Percentiles rank a stretch among this genome's conserved stretches.
Conservation (phyloP, 192 early-diverging fungal species). For the Linderina pennispora region DNA sequence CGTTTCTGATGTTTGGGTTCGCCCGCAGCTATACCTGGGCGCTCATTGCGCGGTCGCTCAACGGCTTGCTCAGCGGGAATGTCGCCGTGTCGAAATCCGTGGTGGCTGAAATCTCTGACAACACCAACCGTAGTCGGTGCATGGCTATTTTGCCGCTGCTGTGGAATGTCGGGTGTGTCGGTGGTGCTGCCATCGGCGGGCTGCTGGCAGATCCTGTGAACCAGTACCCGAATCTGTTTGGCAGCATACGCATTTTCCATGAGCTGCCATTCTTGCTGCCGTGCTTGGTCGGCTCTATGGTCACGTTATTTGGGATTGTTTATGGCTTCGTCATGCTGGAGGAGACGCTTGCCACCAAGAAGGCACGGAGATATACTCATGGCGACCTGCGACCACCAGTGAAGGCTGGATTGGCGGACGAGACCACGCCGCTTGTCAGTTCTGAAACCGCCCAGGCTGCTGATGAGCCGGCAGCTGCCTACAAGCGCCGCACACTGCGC, state of each 20-base stretch:
- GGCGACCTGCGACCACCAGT: background rate
- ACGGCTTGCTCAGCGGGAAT: constrained; percentile 70
- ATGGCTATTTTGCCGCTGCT: constrained; percentile 71
- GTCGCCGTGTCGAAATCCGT: constrained; percentile 77
- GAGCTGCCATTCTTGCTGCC: constrained; percentile 80
- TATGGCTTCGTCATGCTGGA: constrained; percentile 59
- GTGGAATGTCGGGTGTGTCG: constrained; percentile 59
- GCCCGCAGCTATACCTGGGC: constrained; percentile 54
- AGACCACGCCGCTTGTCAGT: background rate
- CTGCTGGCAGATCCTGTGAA: constrained; percentile 69
- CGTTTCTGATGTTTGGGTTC: constrained; percentile 67
- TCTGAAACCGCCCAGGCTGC: too few species aligned
- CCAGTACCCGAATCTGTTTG: constrained; percentile 58
- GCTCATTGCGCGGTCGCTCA: constrained; percentile 52
- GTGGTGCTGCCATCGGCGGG: constrained; percentile 76
- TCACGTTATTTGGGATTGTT: constrained; percentile 58
- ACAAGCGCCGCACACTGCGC: constrained; percentile 2
- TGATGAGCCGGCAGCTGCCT: background rate
- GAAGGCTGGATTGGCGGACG: background rate
- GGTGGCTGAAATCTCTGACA: constrained; percentile 80
- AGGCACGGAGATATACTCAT: background rate
- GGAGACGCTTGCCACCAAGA: constrained; percentile 47
- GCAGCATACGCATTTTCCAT: constrained; percentile 51
- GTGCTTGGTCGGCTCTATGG: constrained; percentile 59
- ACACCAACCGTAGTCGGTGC: constrained; percentile 67